Percentiles rank a stretch among this genome's conserved stretches.
Conservation (phyloP, 1,284 basidiomycete species). For the Tremellales sp. region DNA sequence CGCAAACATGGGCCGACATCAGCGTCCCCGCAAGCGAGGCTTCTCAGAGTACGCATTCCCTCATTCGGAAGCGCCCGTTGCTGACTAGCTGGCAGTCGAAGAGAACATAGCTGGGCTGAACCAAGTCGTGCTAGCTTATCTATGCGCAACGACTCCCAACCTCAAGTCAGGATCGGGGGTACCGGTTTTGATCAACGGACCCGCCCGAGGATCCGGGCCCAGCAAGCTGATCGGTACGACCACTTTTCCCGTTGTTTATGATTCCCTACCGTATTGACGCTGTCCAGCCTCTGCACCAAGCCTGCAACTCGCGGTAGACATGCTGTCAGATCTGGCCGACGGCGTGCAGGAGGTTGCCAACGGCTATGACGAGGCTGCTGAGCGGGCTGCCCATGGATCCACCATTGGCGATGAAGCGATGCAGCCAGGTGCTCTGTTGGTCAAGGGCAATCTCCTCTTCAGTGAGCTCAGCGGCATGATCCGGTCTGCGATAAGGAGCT, state of each 20-base stretch:
- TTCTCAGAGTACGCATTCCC: background rate
- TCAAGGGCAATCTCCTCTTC: slow-evolving; percentile 15
- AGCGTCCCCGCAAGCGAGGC: slow-evolving; percentile 44
- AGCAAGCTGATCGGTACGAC: slow-evolving; percentile 17
- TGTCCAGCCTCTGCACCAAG: slow-evolving; percentile 31
- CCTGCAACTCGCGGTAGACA: slow-evolving; percentile 25
- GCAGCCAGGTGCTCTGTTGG: slow-evolving; percentile 25
- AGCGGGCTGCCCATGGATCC: slow-evolving; percentile 23
- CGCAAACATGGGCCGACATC: slow-evolving; percentile 56
- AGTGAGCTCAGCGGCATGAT: slow-evolving; percentile 17
- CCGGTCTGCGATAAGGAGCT: background rate
- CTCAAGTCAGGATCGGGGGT: slow-evolving; percentile 33
- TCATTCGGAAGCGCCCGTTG: background rate
- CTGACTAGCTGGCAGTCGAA: slow-evolving; percentile 10
- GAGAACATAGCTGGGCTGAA: slow-evolving; percentile 32
- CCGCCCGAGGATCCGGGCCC: slow-evolving; percentile 19
- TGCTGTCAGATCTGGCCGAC: slow-evolving; percentile 33
- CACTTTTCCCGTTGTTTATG: background rate
- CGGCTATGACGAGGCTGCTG: slow-evolving; percentile 28
- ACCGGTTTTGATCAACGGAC: slow-evolving; percentile 41
- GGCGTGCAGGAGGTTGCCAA: slow-evolving; percentile 23
- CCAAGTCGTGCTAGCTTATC: slow-evolving; percentile 38
- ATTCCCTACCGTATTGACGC: background rate
- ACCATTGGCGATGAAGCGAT: slow-evolving; percentile 18
- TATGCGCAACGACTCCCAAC: slow-evolving; percentile 28